phyloP scores from a whole-genome alignment of 140 eudicot species.

The Stevia rebaudiana region DNA sequence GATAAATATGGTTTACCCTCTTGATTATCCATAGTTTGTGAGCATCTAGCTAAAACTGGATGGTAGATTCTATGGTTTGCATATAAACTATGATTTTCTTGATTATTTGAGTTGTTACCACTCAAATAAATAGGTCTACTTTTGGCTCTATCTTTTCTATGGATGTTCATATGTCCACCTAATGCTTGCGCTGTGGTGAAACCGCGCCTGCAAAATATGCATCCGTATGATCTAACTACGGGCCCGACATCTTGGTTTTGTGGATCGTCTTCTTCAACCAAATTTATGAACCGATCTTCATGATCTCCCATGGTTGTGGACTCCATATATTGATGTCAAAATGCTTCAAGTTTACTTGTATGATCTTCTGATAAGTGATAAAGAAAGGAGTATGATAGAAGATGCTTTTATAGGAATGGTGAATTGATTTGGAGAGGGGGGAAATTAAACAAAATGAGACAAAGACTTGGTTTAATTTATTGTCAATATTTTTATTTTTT shows the following conservation, averaged over 20 bases:
- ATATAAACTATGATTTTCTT: slow-evolving; percentile 16
- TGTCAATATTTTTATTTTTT: too few species aligned
- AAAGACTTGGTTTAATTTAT: slow-evolving; percentile 21
- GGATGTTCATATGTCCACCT: slow-evolving; percentile 95
- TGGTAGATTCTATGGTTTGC: slow-evolving; percentile 39
- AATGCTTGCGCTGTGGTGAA: slow-evolving; percentile 84
- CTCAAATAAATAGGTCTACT: slow-evolving; percentile 26
- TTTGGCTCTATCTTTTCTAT: slow-evolving; percentile 63
- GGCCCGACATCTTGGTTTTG: slow-evolving; percentile 25
- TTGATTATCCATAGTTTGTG: too few species aligned
- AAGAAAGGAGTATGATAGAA: slow-evolving; percentile 23
- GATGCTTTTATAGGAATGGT: slow-evolving; percentile 1
- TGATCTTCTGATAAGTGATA: slow-evolving; percentile 16
- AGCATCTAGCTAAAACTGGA: slow-evolving; percentile 41
- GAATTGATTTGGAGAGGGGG: slow-evolving; percentile 6
- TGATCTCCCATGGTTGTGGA: slow-evolving; percentile 23
- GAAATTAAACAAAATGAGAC: slow-evolving; percentile 9
- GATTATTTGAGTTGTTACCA: slow-evolving; percentile 11
- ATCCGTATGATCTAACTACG: slow-evolving; percentile 51
- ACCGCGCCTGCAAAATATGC: slow-evolving; percentile 80
- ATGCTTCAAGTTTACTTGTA: slow-evolving; percentile 5
- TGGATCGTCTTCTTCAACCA: slow-evolving; percentile 43
- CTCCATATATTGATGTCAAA: slow-evolving; percentile 24
- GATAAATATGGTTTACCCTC: slow-evolving; percentile 28
- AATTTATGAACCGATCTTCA: slow-evolving; percentile 24